phyloP scores from a whole-genome alignment of 2,329 filamentous ascomycete genomes.

The Mariannaea elegans region DNA sequence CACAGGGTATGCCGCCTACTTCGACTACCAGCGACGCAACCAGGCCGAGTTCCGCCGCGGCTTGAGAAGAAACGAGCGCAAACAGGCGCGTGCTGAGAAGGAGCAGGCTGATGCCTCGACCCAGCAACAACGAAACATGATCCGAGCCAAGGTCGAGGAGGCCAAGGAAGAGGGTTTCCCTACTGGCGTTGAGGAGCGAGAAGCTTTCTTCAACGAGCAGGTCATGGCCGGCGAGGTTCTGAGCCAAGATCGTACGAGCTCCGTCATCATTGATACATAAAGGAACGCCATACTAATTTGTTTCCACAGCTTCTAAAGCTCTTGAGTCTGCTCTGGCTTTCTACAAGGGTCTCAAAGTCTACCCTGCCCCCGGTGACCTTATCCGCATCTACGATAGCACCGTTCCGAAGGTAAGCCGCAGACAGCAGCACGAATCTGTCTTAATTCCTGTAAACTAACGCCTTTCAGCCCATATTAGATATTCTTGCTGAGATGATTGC shows the following conservation, averaged over 20 bases:
- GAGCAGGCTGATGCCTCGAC: slow-evolving; percentile 73
- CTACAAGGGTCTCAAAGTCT: slow-evolving; percentile 98
- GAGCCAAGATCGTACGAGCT: slow-evolving; percentile 77
- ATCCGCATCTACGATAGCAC: slow-evolving; percentile 99
- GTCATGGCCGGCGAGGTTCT: slow-evolving; percentile 88
- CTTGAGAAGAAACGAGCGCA: slow-evolving; percentile 79
- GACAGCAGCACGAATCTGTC: background rate
- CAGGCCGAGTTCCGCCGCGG: slow-evolving; percentile 72
- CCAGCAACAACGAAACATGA: slow-evolving; percentile 74
- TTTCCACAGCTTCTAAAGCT: slow-evolving; percentile 65
- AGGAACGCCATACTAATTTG: slow-evolving; percentile 24
- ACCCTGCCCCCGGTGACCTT: slow-evolving; percentile 90
- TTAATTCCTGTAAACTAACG: slow-evolving; percentile 28
- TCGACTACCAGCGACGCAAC: slow-evolving; percentile 72
- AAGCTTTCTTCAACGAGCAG: slow-evolving; percentile 96
- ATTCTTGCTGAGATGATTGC: slow-evolving; percentile 98
- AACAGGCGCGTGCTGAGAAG: slow-evolving; percentile 75
- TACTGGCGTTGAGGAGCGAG: slow-evolving; percentile 87
- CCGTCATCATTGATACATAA: background rate
- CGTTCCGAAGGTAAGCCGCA: slow-evolving; percentile 79
- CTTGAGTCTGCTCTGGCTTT: slow-evolving; percentile 93
- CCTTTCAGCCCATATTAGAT: slow-evolving; percentile 81
- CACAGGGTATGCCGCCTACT: slow-evolving; percentile 73
- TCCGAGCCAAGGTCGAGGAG: slow-evolving; percentile 79
- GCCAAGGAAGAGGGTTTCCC: slow-evolving; percentile 95